Conservation (phyloP, 495 filamentous ascomycete species). For the Neurospora africana region DNA sequence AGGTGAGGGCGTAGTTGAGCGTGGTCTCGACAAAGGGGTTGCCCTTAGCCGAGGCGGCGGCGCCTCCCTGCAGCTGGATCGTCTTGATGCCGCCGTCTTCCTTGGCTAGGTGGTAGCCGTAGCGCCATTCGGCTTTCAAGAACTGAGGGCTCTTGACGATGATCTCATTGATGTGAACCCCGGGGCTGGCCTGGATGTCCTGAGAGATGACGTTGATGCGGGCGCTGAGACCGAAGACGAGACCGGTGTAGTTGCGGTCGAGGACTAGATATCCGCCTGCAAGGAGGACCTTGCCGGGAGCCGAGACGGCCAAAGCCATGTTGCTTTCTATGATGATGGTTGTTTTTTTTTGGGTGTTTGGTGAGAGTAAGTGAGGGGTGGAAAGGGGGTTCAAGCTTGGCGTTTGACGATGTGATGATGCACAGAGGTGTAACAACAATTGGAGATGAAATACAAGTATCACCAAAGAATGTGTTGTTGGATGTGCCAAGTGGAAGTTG, state of each 20-base stretch:
- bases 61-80: slow-evolving; percentile 58
- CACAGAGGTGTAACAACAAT: background rate
- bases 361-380: background rate
- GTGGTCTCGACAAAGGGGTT: slow-evolving; percentile 91
- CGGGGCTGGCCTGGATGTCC: slow-evolving; percentile 45
- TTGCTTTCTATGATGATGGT: slow-evolving; percentile 6
- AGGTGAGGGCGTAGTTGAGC: slow-evolving; percentile 76
- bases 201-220: slow-evolving; percentile 79
- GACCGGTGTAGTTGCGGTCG: slow-evolving; percentile 74
- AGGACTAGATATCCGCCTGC: slow-evolving; percentile 93
- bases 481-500: background rate
- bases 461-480: background rate
- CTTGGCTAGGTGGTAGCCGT: slow-evolving; percentile 56
- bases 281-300: slow-evolving; percentile 90
- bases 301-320: slow-evolving; percentile 59
- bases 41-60: slow-evolving; percentile 23
- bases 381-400: background rate
- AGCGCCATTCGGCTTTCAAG: slow-evolving; percentile 72
- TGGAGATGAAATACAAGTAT: background rate
- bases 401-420: background rate
- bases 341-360: slow-evolving; percentile 1
- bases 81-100: slow-evolving; percentile 68
- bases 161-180: slow-evolving; percentile 54
- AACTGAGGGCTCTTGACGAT: slow-evolving; percentile 90
- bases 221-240: slow-evolving; percentile 90